A percentile compares a stretch with the other conserved stretches of the same genome.
phyloP scores from a whole-genome alignment of 2,329 filamentous ascomycete genomes.

The Dryadomyces quercivorus region DNA sequence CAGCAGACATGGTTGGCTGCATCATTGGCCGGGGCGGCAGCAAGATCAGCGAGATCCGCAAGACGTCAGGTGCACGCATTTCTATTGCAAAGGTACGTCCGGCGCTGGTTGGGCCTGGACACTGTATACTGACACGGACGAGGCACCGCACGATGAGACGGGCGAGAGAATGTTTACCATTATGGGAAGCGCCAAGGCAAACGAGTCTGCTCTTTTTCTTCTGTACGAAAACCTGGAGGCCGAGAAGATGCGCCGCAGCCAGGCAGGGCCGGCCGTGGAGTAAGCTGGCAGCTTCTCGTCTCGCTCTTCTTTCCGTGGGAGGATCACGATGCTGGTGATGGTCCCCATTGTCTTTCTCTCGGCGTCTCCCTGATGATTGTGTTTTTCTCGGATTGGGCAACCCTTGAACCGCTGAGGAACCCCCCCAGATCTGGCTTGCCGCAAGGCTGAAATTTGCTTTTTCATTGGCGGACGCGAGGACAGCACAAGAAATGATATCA shows the following conservation, averaged over 20 bases:
- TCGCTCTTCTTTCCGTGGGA: not conserved
- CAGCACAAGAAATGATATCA: slow-evolving; percentile 29
- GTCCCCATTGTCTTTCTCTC: slow-evolving; percentile 8
- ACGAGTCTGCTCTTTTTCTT: slow-evolving; percentile 91
- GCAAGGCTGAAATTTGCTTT: slow-evolving; percentile 37
- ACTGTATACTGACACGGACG: slow-evolving; percentile 3
- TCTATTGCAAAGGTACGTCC: slow-evolving; percentile 80
- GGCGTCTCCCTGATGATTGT: slow-evolving; percentile 9
- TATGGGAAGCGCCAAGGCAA: slow-evolving; percentile 85
- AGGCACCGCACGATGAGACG: slow-evolving; percentile 88
- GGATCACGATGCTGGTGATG: not conserved
- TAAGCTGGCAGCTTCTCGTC: slow-evolving; percentile 20
- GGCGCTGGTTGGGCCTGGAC: too few species aligned
- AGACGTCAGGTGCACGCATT: slow-evolving; percentile 91
- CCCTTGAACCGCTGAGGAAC: slow-evolving; percentile 27
- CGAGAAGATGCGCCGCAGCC: slow-evolving; percentile 96
- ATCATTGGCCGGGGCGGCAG: slow-evolving; percentile 91
- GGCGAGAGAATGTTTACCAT: slow-evolving; percentile 99
- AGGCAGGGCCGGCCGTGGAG: slow-evolving; percentile 44
- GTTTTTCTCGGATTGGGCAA: slow-evolving; percentile 37
- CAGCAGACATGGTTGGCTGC: slow-evolving; percentile 98
- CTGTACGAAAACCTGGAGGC: slow-evolving; percentile 98
- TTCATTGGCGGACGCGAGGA: slow-evolving; percentile 31
- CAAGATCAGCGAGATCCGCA: slow-evolving; percentile 98
- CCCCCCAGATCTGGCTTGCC: slow-evolving; percentile 50